A percentile compares a stretch with the other conserved stretches of the same genome.
Evolutionary conservation across 768 basidiomycete species (phyloP).

Genomic region (Mycena filopes): DNA sequence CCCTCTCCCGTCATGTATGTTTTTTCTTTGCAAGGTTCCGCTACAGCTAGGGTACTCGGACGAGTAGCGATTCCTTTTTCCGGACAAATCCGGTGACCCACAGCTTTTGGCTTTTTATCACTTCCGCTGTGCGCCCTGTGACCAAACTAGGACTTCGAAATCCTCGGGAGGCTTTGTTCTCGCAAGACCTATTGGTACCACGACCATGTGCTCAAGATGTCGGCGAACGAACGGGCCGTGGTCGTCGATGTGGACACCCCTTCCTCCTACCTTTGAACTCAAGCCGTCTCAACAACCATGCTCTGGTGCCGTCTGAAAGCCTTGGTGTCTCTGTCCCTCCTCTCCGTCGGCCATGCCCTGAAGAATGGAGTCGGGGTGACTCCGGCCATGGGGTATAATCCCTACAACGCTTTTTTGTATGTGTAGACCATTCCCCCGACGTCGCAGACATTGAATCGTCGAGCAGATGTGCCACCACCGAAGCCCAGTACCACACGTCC

Average conservation of each 20-base stretch:
- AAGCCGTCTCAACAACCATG: neutral
- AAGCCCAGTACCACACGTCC: slow-evolving; percentile 52
- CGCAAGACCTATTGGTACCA: too few species aligned
- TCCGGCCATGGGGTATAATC: slow-evolving; percentile 61
- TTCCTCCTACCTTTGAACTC: neutral
- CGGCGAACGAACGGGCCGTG: slow-evolving; percentile 1
- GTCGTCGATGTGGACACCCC: neutral
- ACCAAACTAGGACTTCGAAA: too few species aligned
- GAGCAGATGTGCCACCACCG: slow-evolving; percentile 52
- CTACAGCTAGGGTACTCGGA: too few species aligned
- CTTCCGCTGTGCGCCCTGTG: too few species aligned
- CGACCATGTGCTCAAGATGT: too few species aligned
- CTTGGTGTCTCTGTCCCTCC: slow-evolving; percentile 35
- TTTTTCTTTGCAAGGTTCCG: too few species aligned
- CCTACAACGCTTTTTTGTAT: slow-evolving; percentile 59
- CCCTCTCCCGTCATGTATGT: too few species aligned
- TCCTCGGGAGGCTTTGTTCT: too few species aligned
- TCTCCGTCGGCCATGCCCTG: slow-evolving; percentile 6
- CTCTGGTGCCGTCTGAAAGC: slow-evolving; percentile 2
- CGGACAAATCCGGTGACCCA: too few species aligned
- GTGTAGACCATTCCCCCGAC: slow-evolving; percentile 24
- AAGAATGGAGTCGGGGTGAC: slow-evolving; percentile 54
- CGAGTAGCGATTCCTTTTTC: too few species aligned
- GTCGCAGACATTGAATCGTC: neutral
- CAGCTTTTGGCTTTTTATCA: too few species aligned